Conservation (phyloP, 257 asterid genomes). For the Mentha longifolia region DNA sequence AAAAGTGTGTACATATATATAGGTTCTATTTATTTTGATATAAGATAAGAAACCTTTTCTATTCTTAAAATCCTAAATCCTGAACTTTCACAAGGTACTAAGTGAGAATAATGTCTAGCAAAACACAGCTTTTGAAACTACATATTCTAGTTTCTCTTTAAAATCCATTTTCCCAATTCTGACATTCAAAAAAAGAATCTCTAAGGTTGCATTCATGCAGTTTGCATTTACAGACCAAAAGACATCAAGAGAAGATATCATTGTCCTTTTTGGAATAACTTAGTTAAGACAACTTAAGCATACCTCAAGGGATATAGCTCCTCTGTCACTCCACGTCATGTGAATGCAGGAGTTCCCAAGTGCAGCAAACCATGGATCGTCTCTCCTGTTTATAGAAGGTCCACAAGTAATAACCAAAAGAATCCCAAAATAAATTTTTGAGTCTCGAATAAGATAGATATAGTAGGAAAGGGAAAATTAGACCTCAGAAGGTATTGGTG, state of each 20-base stretch:
- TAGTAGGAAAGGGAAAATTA: neutral
- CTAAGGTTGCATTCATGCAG: too few relatives aligned
- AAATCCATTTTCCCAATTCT: too few relatives aligned
- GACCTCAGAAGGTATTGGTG: constrained; percentile 84
- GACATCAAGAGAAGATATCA: neutral
- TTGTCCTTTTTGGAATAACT: neutral
- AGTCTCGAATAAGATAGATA: neutral
- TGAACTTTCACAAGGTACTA: neutral
- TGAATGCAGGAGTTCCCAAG: constrained; percentile 90
- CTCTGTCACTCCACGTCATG: constrained; percentile 92
- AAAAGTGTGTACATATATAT: too few relatives aligned
- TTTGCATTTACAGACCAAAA: neutral
- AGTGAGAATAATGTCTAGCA: constrained; percentile 1
- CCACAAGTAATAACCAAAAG: neutral
- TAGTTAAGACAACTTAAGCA: constrained; percentile 24
- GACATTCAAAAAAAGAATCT: too few relatives aligned
- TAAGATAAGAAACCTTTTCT: too few relatives aligned
- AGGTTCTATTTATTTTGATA: too few relatives aligned
- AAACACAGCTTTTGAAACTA: constrained; percentile 15
- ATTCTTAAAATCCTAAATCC: neutral
- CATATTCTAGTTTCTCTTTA: neutral
- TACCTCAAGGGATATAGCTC: constrained; percentile 96
- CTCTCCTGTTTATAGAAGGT: constrained; percentile 61
- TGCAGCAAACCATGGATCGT: constrained; percentile 86
- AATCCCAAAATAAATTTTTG: neutral